Evolutionary conservation across 129 eudicot species (phyloP).

Genomic region (Lonicera japonica): DNA sequence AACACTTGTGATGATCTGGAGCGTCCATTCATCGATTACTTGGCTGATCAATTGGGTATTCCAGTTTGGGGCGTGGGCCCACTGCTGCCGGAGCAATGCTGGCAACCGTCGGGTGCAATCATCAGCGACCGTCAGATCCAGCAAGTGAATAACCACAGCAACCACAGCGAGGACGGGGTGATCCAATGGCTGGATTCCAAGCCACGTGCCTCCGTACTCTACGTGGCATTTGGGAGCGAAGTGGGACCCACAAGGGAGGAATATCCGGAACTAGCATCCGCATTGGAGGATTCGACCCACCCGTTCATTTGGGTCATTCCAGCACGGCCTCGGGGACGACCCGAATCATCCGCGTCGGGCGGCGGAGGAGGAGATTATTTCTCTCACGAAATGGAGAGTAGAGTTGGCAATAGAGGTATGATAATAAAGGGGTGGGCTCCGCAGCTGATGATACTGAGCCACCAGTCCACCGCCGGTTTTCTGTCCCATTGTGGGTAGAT

Average conservation of each 20-base stretch:
- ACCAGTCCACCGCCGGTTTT: conserved; percentile 1
- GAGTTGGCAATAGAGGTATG: conserved; percentile 2
- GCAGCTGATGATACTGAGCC: conserved; percentile 3
- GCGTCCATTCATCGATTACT: conserved; percentile 10
- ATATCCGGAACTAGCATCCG: neutral
- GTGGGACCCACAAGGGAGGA: conserved; percentile 6
- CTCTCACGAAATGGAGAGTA: neutral
- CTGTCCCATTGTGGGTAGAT: conserved; percentile 7
- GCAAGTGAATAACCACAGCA: no score
- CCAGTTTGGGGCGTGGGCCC: conserved; percentile 10
- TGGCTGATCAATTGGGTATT: conserved; percentile 1
- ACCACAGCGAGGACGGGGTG: conserved; percentile 3
- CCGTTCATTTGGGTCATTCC: conserved; percentile 6
- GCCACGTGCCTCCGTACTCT: conserved; percentile 5
- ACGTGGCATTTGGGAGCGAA: conserved; percentile 6
- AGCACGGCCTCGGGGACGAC: neutral
- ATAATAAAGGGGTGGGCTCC: conserved; percentile 9
- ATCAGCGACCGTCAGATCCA: no score
- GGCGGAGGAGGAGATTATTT: neutral
- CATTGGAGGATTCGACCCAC: conserved; percentile 7
- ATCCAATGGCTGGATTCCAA: conserved; percentile 6
- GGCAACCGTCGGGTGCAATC: no score
- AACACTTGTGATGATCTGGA: conserved; percentile 13
- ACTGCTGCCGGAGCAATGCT: neutral
- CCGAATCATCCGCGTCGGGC: neutral